A percentile compares a stretch with the other conserved stretches of the same genome.
Conservation (phyloP, 768 basidiomycete species). For the Hypholoma sublateritium region DNA sequence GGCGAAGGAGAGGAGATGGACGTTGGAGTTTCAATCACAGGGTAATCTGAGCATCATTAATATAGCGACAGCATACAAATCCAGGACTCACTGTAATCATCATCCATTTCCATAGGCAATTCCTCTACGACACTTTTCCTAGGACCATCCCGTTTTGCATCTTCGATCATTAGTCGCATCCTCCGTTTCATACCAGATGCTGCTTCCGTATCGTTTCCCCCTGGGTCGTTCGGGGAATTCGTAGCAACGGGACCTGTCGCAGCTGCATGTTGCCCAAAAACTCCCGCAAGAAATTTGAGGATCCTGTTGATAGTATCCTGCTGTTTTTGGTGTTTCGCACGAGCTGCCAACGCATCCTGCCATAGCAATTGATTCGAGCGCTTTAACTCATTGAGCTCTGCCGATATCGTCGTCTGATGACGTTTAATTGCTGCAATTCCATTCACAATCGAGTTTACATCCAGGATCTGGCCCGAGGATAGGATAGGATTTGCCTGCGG, state of each 20-base stretch:
- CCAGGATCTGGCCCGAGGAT: constrained; percentile 57
- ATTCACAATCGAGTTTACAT: constrained; percentile 75
- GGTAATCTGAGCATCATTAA: constrained; percentile 34
- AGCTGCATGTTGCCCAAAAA: constrained; percentile 67
- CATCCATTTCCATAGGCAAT: constrained; percentile 17
- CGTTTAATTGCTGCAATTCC: constrained; percentile 87
- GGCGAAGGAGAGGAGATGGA: constrained; percentile 36
- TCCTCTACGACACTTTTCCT: constrained; percentile 30
- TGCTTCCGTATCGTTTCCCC: constrained; percentile 28
- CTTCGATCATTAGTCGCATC: constrained; percentile 68
- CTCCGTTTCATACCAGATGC: constrained; percentile 13
- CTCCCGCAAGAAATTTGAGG: constrained; percentile 89
- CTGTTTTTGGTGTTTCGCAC: constrained; percentile 85
- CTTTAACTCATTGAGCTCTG: constrained; percentile 87
- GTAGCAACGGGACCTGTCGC: constrained; percentile 27
- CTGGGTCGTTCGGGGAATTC: constrained; percentile 7
- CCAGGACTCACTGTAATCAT: constrained; percentile 15
- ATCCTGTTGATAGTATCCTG: constrained; percentile 97
- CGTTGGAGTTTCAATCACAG: constrained; percentile 47
- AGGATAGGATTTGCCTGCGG: constrained; percentile 19
- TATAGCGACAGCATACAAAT: constrained; percentile 1
- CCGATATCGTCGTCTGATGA: constrained; percentile 89
- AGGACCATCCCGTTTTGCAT: constrained; percentile 38
- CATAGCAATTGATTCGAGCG: constrained; percentile 87
- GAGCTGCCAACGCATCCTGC: constrained; percentile 81